Evolutionary conservation across 495 filamentous ascomycete species (phyloP), one percentile per base, ranked within the genome.

Genomic region (Xylaria palmicola): DNA sequence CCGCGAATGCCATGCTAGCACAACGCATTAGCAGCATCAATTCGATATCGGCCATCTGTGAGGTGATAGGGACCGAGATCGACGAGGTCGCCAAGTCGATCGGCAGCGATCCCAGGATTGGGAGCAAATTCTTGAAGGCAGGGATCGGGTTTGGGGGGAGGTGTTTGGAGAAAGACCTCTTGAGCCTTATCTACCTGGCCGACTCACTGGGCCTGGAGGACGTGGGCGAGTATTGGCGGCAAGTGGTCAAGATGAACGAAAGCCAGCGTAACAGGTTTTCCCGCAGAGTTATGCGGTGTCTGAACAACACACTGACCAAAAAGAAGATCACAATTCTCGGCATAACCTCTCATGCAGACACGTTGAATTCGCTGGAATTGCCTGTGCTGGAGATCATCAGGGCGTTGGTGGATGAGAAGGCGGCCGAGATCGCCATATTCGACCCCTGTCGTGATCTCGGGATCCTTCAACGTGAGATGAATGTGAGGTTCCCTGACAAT

Each of bases 21-120:
- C 90, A 94, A 68, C 83, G 90, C 24, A 91, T 94, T 65, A 91
- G 87, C 73, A 91, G 86, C 72, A 88, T 92, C 67, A 94, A 95
- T 72, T 85, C 89, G 8, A 83, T 93, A 51, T 88, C 83, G 39
- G 88, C 89, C 13, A 89, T 92, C 58, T 94, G 90, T 69, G 90
- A 94, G 71, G 82, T 80, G 41, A 88, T 87, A 3, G 90, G 90
- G 20, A 90, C 90, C 3, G 85, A 92, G 48, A 80, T 93, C 17
- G 82, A 89, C 56, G 88, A 93, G 64, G 83, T 93, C 7, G 81
- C 86, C 40, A 75, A 83, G 30, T 83, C 86, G n/a, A 80, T 89
- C 49, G 90, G 90, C 5, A 72, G 86, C 27, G 90, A 94, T 70
- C 75, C 77, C 3, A 79, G 90, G 40, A 88, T 94, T 36, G 90